Evolutionary conservation across 129 eudicot species (phyloP).

Genomic region (Oenanthe sinensis): DNA sequence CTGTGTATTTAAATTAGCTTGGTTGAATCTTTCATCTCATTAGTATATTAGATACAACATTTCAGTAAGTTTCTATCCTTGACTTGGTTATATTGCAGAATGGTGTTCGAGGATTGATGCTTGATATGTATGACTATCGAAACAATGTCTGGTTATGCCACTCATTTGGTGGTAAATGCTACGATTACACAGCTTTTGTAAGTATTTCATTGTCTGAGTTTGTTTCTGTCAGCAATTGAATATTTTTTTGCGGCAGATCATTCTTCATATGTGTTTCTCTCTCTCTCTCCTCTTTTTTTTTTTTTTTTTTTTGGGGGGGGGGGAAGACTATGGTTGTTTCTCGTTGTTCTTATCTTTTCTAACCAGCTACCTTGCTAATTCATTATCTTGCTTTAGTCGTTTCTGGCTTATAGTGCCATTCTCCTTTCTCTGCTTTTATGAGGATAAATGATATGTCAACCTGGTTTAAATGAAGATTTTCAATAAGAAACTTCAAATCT

Average conservation of each 20-base stretch:
- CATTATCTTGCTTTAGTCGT: neutral
- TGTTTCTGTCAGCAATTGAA: neutral
- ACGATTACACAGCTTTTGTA: constrained; percentile 60
- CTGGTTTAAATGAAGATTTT: neutral
- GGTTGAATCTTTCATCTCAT: neutral
- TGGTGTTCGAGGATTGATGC: constrained; percentile 65
- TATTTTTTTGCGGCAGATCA: neutral
- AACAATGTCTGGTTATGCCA: constrained; percentile 59
- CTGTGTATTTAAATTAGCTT: neutral
- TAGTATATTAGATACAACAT: neutral
- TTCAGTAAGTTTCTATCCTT: neutral
- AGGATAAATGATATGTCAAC: neutral
- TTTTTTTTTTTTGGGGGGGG: too few relatives aligned
- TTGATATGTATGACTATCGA: constrained; percentile 55
- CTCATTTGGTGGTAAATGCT: constrained; percentile 50
- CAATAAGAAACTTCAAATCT: neutral
- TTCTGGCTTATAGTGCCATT: neutral
- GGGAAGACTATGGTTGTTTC: too few relatives aligned
- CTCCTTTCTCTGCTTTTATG: neutral
- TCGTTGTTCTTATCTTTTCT: neutral
- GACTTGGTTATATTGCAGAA: constrained; percentile 29
- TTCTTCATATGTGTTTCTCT: too few relatives aligned
- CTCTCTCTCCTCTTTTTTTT: too few relatives aligned
- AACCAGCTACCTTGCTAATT: neutral
- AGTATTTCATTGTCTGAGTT: constrained; percentile 12